Base-by-base conservation (phyloP, 2,329 filamentous ascomycete genomes). In the Diaporthe sp. region DNA sequence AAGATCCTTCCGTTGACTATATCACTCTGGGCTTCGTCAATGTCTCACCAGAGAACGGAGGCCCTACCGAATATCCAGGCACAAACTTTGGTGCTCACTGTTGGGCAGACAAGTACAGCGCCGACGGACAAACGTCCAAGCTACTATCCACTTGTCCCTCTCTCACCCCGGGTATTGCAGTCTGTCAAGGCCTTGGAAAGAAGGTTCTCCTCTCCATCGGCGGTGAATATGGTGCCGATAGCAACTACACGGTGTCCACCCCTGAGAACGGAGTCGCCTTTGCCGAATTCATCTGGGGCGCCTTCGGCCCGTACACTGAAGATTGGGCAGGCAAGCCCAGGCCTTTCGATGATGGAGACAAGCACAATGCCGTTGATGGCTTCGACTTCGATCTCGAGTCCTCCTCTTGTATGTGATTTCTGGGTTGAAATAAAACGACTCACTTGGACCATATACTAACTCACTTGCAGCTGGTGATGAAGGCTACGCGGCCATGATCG, bases 201-300 rank as follows among this genome's bases (percentile, higher is more conserved):
- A 93, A 91, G 77, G 88, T 94, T 71, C 82, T 93, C 57, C 85
- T 93, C 37, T 93, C 92, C 17, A 87, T 94, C 63, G 92, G 92
- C 60, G 92, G 92, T 55, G 88, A 77, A 15, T 83, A 78, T 65
- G 75, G 75, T 9, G 34, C 71, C 28, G 60, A 20, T 20, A 34
- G 17, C 15, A 81, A 85, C 81, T 86, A 86, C 78, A 80, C 81
- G 20, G 71, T 86, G 55, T 82, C 82, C 2, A 79, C 74, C 55
- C 72, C 76, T 12, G 72, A 77, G 25, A 79, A 82, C 8, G 85
- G 83, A 47, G 63, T 76, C 25, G 77, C 81, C 20, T 86, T 86
- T 79, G 85, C 82, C 68, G 76, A 84, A 49, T 85, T 85, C 77
- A 72, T 86, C 73, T 85, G 83, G 80, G 75, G 79, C 17, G 81